Evolutionary conservation across 2,329 filamentous ascomycete species (phyloP), one percentile per base, ranked within the genome.

Genomic region (Colletotrichum sansevieriae): DNA sequence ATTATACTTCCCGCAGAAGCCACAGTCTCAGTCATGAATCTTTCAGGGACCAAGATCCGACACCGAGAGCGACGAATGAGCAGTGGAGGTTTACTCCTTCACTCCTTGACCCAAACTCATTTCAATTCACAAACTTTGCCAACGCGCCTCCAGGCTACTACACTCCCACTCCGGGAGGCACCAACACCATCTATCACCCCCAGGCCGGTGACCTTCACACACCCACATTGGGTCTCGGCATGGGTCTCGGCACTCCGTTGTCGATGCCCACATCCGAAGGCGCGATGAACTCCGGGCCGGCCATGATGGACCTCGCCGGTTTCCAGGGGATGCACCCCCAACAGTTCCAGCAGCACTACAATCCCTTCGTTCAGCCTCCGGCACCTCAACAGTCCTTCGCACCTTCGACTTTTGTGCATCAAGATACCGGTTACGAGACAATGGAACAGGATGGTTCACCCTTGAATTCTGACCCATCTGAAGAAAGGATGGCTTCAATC

Each of bases 181-280:
- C 90, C 71, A 93, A 92, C 76, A 92, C 92, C 18, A 81, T 95
- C 72, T 97, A 94, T 76, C 93, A 97, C 77, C 89, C 87, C 59
- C 93, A 95, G 78, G 92, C 93, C 43, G 92, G 93, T 58, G 94
- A 97, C 79, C 84, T 98, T 64, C 94, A 97, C 78, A 97, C 94
- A 2, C 94, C 94, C 4, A 90, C 88, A 37, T 84, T 95, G 74
- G 88, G 88, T 46, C 84, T 95, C 71, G 90, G 91, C 49, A 88
- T 96, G 83, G 92, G 92, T 46, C 83, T 97, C 71, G 90, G 89
- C 25, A 97, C 94, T 8, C 94, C 95, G 7, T 81, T 98, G 41
- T 95, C 94, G 13, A 86, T 97, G 78, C 89, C 93, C 3, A 85
- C 90, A 3, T 90, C 91, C 4, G 87, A 92, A 71, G 87, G 88